phyloP scores from a whole-genome alignment of 1,284 basidiomycete species.

The Mycena sp. region DNA sequence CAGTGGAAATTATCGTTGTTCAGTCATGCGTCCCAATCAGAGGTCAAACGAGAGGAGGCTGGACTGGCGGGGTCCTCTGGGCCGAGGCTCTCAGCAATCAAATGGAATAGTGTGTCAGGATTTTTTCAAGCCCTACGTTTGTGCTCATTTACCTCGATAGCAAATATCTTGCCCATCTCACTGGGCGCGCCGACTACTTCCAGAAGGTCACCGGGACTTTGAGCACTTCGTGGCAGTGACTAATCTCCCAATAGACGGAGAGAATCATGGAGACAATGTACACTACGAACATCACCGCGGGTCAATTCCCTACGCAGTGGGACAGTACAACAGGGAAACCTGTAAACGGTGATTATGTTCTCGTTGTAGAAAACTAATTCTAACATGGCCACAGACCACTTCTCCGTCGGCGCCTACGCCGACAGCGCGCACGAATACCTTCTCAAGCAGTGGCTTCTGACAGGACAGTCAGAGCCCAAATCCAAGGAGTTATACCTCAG shows the following conservation, averaged over 20 bases:
- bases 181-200: constrained; percentile 60
- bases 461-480: constrained; percentile 27
- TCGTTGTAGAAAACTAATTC: background rate
- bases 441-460: constrained; percentile 51
- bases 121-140: background rate
- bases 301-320: constrained; percentile 57
- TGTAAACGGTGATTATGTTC: constrained; percentile 39
- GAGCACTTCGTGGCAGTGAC: background rate
- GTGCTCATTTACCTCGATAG: constrained; percentile 33
- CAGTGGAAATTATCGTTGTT: background rate
- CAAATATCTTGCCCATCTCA: constrained; percentile 68
- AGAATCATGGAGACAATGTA: constrained; percentile 60
- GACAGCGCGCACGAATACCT: constrained; percentile 63
- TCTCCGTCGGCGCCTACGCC: constrained; percentile 53
- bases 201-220: constrained; percentile 42
- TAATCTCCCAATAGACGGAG: constrained; percentile 44
- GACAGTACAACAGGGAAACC: constrained; percentile 49
- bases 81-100: constrained; percentile 66
- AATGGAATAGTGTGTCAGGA: constrained; percentile 56
- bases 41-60: constrained; percentile 44
- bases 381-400: constrained; percentile 28
- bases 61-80: constrained; percentile 45
- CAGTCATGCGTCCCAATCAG: constrained; percentile 32
- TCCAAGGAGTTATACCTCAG: constrained; percentile 51
- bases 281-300: constrained; percentile 44